phyloP scores from a whole-genome alignment of 441 rosid genomes.

The Kokia cookei region DNA sequence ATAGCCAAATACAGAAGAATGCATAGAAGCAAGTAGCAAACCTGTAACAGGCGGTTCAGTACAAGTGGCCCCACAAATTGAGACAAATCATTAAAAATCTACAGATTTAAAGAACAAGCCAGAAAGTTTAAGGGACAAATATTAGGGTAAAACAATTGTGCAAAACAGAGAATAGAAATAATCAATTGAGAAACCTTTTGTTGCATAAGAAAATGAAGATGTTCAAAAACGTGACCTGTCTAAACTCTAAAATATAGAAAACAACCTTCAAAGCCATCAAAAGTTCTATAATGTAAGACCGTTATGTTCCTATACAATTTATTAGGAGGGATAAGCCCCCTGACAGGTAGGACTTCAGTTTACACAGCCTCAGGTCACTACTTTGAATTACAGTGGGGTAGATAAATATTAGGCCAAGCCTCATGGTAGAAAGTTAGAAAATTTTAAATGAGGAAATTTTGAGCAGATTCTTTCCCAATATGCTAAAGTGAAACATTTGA shows the following conservation, averaged over 20 bases:
- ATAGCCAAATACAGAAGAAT: neutral
- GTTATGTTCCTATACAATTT: neutral
- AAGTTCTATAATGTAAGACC: neutral
- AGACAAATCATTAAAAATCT: slow-evolving; percentile 93
- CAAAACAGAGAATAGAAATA: slow-evolving; percentile 1
- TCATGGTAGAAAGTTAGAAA: neutral
- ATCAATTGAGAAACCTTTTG: neutral
- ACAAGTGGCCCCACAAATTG: slow-evolving; percentile 98
- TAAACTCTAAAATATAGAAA: neutral
- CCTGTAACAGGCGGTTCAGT: slow-evolving; percentile 83
- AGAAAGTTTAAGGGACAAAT: slow-evolving; percentile 3
- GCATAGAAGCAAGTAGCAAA: slow-evolving; percentile 24
- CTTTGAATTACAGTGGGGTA: neutral
- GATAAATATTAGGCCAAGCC: neutral
- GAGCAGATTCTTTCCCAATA: neutral
- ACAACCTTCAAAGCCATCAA: neutral
- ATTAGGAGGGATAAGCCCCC: neutral
- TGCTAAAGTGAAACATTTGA: neutral
- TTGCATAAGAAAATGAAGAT: neutral
- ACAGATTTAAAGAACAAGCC: slow-evolving; percentile 4
- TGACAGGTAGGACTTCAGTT: neutral
- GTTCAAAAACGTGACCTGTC: neutral
- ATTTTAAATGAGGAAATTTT: neutral
- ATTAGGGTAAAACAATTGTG: slow-evolving; percentile 1
- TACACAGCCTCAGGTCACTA: neutral